Conservation (phyloP, 768 basidiomycete species). For the Collybia mongolica region DNA sequence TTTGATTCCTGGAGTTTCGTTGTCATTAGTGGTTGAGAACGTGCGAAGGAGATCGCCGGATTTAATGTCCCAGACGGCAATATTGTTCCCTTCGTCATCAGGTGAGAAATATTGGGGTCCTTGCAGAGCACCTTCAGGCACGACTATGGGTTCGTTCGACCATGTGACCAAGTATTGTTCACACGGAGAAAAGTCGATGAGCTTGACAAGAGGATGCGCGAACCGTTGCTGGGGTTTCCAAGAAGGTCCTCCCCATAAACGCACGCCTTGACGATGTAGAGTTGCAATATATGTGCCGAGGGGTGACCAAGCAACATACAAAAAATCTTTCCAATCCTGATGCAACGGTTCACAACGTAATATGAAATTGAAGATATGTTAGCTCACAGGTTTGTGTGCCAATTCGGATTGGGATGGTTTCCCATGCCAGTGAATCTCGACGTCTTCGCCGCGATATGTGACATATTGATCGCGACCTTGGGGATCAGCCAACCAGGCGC, state of each 20-base stretch:
- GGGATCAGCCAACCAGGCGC: conserved; percentile 91
- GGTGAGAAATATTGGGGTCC: conserved; percentile 86
- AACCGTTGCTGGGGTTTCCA: conserved; percentile 90
- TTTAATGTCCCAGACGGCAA: conserved; percentile 99
- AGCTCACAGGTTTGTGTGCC: conserved; percentile 73
- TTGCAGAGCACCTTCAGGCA: conserved; percentile 76
- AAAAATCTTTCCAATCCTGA: conserved; percentile 91
- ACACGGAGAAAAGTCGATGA: conserved; percentile 96
- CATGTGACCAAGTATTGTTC: conserved; percentile 97
- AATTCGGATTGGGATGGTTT: conserved; percentile 85
- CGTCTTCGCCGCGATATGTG: conserved; percentile 90
- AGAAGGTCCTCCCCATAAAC: conserved; percentile 91
- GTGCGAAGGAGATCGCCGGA: conserved; percentile 90
- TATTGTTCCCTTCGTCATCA: conserved; percentile 94
- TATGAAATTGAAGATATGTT: background rate
- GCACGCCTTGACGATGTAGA: conserved; percentile 92
- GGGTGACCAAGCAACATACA: conserved; percentile 97
- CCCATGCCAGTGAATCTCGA: conserved; percentile 90
- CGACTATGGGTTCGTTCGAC: conserved; percentile 91
- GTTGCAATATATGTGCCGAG: conserved; percentile 94
- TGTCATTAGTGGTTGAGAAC: conserved; percentile 67
- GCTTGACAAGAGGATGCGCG: conserved; percentile 91
- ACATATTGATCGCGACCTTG: conserved; percentile 96
- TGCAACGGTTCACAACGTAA: conserved; percentile 9
- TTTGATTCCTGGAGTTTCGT: conserved; percentile 56